Percentiles rank a stretch among this genome's conserved stretches.
phyloP scores from a whole-genome alignment of 768 basidiomycete genomes.

The Solioccasus polychromus region DNA sequence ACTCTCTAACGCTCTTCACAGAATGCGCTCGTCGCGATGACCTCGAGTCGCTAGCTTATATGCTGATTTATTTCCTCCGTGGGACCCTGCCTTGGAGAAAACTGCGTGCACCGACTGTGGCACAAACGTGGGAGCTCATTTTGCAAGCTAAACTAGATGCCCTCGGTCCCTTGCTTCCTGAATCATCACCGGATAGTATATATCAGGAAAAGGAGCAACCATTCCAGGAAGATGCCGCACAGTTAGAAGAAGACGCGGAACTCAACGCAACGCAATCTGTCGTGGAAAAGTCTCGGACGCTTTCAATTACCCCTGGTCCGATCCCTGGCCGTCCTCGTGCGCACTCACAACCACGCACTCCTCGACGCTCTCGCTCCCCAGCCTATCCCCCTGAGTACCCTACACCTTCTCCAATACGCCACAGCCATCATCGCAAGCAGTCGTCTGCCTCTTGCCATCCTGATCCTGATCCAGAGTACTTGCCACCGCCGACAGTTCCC shows the following conservation, averaged over 20 bases:
- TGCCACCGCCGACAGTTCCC: conserved; percentile 33
- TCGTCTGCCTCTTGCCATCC: conserved; percentile 20
- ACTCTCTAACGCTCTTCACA: conserved; percentile 19
- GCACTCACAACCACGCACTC: conserved; percentile 19
- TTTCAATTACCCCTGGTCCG: conserved; percentile 2
- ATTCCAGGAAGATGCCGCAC: conserved; percentile 1
- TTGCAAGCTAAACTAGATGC: conserved; percentile 67
- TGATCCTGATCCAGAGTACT: conserved; percentile 11
- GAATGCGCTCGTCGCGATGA: conserved; percentile 79
- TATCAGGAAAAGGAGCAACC: conserved; percentile 8
- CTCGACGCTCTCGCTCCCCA: conserved; percentile 8
- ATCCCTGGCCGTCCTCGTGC: conserved; percentile 14
- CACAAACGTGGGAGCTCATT: conserved; percentile 75
- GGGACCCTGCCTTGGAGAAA: conserved; percentile 80
- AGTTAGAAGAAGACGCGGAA: conserved; percentile 9
- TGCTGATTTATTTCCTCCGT: conserved; percentile 79
- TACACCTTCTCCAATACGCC: conserved; percentile 21
- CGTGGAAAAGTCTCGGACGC: conserved; percentile 17
- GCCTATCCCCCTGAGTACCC: neutral
- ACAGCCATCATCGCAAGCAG: conserved; percentile 14
- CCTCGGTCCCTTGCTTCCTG: conserved; percentile 32
- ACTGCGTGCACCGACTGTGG: conserved; percentile 60
- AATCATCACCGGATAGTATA: conserved; percentile 12
- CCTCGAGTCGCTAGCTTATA: conserved; percentile 76
- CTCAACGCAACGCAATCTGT: conserved; percentile 9